Conservation (phyloP, 208 protist species). For the Herpetomonas samuelpessoai region DNA sequence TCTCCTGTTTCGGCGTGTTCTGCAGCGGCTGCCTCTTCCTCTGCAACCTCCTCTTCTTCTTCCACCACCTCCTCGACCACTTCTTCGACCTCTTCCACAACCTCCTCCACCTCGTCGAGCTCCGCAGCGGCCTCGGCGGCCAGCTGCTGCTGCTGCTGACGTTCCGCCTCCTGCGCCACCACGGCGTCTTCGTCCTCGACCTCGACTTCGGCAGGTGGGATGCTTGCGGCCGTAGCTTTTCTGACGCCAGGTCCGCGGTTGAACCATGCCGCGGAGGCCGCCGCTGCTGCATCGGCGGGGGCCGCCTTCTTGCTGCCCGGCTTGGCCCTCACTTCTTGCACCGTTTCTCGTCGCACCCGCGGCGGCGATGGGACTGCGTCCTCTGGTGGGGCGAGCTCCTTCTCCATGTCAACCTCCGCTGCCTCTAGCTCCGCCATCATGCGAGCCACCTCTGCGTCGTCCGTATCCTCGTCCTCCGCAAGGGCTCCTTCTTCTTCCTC, state of each 20-base stretch:
- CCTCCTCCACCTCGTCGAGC: constrained; percentile 10
- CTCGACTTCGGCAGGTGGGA: no score
- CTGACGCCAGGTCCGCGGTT: no score
- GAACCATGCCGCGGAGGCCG: not conserved
- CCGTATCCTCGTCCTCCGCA: not conserved
- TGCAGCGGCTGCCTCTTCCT: constrained; percentile 9
- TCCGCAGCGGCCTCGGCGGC: not conserved
- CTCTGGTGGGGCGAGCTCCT: constrained; percentile 3
- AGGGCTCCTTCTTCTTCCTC: constrained; percentile 15
- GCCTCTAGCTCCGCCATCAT: constrained; percentile 6
- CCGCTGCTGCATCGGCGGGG: not conserved
- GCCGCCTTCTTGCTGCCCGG: not conserved
- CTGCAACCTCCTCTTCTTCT: constrained; percentile 7
- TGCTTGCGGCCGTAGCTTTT: no score
- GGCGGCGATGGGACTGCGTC: constrained; percentile 6
- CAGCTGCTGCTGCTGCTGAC: not conserved
- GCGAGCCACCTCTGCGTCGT: not conserved
- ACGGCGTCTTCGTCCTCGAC: no score
- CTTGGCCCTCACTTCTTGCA: constrained; percentile 7
- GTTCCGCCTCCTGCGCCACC: no score
- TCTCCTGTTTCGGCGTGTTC: constrained; percentile 17
- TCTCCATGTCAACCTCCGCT: constrained; percentile 8
- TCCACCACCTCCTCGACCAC: constrained; percentile 22
- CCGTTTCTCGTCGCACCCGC: constrained; percentile 7
- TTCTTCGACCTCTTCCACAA: constrained; percentile 24